Conservation (phyloP, 768 basidiomycete genomes). For the Leucogyrophana mollusca region DNA sequence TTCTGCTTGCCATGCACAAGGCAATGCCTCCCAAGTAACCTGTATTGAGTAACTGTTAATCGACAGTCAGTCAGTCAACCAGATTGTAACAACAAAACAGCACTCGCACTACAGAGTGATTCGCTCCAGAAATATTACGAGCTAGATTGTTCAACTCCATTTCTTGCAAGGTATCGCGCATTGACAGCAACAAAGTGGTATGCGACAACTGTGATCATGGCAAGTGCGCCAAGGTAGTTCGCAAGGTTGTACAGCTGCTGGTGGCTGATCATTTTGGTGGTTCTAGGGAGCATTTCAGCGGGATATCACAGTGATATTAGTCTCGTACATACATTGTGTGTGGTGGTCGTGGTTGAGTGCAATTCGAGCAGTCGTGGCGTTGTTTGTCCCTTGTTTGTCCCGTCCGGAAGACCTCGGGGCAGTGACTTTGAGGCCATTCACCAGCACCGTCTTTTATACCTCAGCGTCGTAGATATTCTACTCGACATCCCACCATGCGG, state of each 20-base stretch:
- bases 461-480: constrained; percentile 7
- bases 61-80: too few relatives aligned
- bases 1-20: too few relatives aligned
- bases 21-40: too few relatives aligned
- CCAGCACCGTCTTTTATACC: neutral
- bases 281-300: neutral
- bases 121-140: neutral
- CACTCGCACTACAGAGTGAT: neutral
- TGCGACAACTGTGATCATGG: constrained; percentile 84
- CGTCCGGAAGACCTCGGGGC: constrained; percentile 27
- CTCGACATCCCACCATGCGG: constrained; percentile 39
- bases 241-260: constrained; percentile 79
- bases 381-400: constrained; percentile 34
- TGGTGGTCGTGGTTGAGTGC: constrained; percentile 2
- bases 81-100: neutral
- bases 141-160: constrained; percentile 17
- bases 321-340: constrained; percentile 14
- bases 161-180: constrained; percentile 43
- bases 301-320: neutral
- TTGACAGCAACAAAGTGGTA: constrained; percentile 94
- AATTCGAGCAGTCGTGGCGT: constrained; percentile 8
- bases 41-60: too few relatives aligned
- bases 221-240: constrained; percentile 78
- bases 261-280: constrained; percentile 69
- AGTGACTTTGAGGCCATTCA: neutral